Evolutionary conservation across 2,329 filamentous ascomycete genomes (phyloP).

Genomic region (Fusarium veterinarium): DNA sequence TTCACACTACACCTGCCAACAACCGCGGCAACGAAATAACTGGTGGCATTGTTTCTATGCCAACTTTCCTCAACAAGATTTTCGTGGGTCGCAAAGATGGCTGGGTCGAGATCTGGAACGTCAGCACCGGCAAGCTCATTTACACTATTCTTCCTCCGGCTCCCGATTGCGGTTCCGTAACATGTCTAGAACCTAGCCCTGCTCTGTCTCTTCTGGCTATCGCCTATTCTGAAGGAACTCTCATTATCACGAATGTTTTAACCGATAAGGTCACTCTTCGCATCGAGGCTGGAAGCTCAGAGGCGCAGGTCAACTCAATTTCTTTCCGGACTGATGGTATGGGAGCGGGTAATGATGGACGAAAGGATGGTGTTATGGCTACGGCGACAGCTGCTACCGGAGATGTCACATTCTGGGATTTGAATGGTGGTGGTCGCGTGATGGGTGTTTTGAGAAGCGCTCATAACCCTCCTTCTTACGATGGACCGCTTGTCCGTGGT

Average conservation of each 20-base stretch:
- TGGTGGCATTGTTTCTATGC: slow-evolving; percentile 85
- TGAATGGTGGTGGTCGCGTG: slow-evolving; percentile 88
- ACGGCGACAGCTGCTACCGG: slow-evolving; percentile 83
- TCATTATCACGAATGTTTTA: slow-evolving; percentile 85
- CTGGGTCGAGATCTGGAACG: slow-evolving; percentile 95
- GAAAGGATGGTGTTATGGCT: slow-evolving; percentile 90
- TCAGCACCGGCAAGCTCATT: slow-evolving; percentile 90
- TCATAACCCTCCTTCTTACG: slow-evolving; percentile 77
- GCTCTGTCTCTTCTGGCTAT: slow-evolving; percentile 88
- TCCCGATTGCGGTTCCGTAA: slow-evolving; percentile 81
- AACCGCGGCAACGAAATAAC: slow-evolving; percentile 76
- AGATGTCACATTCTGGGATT: slow-evolving; percentile 95
- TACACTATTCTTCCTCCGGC: slow-evolving; percentile 87
- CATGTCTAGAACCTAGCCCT: slow-evolving; percentile 84
- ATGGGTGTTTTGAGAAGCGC: slow-evolving; percentile 89
- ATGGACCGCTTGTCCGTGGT: slow-evolving; percentile 69
- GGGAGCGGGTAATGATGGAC: slow-evolving; percentile 88
- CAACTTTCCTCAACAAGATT: slow-evolving; percentile 95
- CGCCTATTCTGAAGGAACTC: slow-evolving; percentile 81
- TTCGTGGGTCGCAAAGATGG: slow-evolving; percentile 90
- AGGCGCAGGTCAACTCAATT: slow-evolving; percentile 80
- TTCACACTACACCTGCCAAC: slow-evolving; percentile 69
- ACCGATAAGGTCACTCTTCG: slow-evolving; percentile 79
- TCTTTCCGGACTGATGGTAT: slow-evolving; percentile 90
- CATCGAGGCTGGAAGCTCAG: slow-evolving; percentile 73